Percentiles rank a stretch among this genome's conserved stretches.
Evolutionary conservation across 441 rosid species (phyloP).

Genomic region (Capsella rubella): DNA sequence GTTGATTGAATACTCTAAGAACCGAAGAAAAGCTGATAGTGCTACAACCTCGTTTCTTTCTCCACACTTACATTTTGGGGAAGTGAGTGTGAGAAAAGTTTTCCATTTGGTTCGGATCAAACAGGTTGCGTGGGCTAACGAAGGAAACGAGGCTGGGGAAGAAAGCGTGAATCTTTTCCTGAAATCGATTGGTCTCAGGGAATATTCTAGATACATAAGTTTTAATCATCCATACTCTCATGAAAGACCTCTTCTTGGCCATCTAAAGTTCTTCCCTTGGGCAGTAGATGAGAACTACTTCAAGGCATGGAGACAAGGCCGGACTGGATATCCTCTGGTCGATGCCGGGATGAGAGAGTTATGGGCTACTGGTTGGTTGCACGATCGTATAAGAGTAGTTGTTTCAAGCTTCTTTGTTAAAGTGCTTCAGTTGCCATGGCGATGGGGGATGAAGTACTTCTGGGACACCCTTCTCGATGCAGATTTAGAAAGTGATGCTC

Average conservation of each 20-base stretch:
- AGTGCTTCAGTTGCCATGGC: conserved; percentile 95
- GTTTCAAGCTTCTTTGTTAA: conserved; percentile 99
- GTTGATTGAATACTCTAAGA: conserved; percentile 83
- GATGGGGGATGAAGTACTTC: conserved; percentile 99
- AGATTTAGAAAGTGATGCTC: conserved; percentile 95
- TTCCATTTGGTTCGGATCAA: conserved; percentile 91
- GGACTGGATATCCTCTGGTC: conserved; percentile 94
- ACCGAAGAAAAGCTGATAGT: conserved; percentile 94
- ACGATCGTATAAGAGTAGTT: conserved; percentile 93
- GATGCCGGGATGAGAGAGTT: conserved; percentile 99
- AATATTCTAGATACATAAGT: conserved; percentile 90
- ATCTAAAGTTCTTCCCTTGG: conserved; percentile 96
- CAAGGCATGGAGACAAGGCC: conserved; percentile 99
- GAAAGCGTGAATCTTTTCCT: conserved; percentile 94
- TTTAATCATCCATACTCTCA: conserved; percentile 95
- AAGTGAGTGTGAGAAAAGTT: conserved; percentile 93
- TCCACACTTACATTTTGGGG: conserved; percentile 97
- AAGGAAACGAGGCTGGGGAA: conserved; percentile 91
- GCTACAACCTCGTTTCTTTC: conserved; percentile 96
- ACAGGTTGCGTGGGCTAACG: conserved; percentile 97
- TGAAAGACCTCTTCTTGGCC: conserved; percentile 94
- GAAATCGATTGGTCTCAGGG: conserved; percentile 95
- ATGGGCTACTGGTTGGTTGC: conserved; percentile 99
- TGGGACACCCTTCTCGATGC: conserved; percentile 99
- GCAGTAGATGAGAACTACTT: conserved; percentile 80